Base-by-base conservation (phyloP, 306 rosid genomes). In the Fragaria vesca region DNA sequence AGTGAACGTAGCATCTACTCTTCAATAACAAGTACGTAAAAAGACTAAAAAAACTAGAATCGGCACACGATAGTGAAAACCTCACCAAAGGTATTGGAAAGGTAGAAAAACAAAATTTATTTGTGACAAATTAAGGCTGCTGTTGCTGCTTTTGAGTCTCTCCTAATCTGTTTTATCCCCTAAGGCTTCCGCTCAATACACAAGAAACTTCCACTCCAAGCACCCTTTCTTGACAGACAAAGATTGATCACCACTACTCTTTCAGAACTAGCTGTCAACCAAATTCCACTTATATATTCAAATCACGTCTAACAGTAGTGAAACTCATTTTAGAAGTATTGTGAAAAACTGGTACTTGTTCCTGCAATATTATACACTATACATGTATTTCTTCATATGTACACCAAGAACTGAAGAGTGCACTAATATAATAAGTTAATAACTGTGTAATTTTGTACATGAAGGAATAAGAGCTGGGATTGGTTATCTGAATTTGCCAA, bases 91-190 rank as follows among this genome's bases (percentile, higher is more conserved):
- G 61, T 12, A n/a, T 54, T 54, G 61, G n/a, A 11, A 54, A 8
- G 1, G 81, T 81, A 81, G 76, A 85, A 81, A 21, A 89, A 81
- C 87, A 13, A 89, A 86, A 88, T 16, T 79, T 79, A 80, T 57
- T 61, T 71, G 78, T 73, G 76, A 83, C 81, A 89, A 86, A 32
- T 32, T 32, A 32, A 85, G 81, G 72, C 38, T 75, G 81, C 62
- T 47, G 38, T 75, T 71, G 87, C 8, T 40, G 7, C 81, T 85
- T 40, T 40, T 42, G 46, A 42, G 46, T 42, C 86, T 77, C 88
- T 83, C 89, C 91, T 73, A 88, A 90, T 86, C 83, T 88, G 82
- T 83, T 92, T 89, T 91, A 85, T 67, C 79, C 83, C 66, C 78
- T 61, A 91, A 91, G 95, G 62, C 80, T 93, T 85, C 92, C 89